A percentile compares a stretch with the other conserved stretches of the same genome.
phyloP scores from a whole-genome alignment of 2,329 filamentous ascomycete genomes.

The Fusarium pininemorale region DNA sequence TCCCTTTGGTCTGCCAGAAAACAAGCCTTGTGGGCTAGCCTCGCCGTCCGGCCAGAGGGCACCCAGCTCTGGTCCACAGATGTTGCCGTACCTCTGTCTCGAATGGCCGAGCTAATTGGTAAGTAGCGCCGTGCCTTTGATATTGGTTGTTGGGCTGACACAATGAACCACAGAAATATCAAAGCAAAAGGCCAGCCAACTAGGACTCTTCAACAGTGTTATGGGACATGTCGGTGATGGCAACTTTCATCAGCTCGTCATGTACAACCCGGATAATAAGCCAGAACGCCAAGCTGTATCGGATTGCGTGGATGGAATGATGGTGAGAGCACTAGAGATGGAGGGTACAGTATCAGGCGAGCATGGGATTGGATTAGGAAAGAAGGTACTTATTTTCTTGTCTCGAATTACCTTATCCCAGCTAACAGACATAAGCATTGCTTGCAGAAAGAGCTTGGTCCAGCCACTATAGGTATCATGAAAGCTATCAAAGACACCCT shows the following conservation, averaged over 20 bases:
- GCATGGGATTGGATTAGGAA: neutral
- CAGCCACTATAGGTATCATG: neutral
- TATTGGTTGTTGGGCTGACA: neutral
- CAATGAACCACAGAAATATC: neutral
- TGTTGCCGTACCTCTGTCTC: neutral
- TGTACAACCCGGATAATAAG: slow-evolving; percentile 59
- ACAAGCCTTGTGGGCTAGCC: neutral
- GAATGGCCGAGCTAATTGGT: neutral
- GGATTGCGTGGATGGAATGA: slow-evolving; percentile 73
- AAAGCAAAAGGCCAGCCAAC: slow-evolving; percentile 50
- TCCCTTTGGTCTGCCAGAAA: neutral
- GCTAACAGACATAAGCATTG: neutral
- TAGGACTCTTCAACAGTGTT: slow-evolving; percentile 72
- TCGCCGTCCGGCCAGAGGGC: neutral
- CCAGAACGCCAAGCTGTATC: slow-evolving; percentile 64
- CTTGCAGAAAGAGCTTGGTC: neutral
- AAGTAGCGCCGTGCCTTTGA: no score
- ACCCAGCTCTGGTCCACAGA: neutral
- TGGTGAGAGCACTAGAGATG: slow-evolving; percentile 73
- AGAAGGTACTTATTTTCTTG: neutral
- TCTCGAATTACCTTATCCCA: fast-evolving
- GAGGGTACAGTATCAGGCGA: slow-evolving; percentile 73
- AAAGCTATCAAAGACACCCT: neutral
- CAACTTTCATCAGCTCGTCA: slow-evolving; percentile 71
- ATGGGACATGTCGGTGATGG: slow-evolving; percentile 79